Evolutionary conservation across 176 grass and related monocot species (phyloP).

Genomic region (Phoenix roebelenii): DNA sequence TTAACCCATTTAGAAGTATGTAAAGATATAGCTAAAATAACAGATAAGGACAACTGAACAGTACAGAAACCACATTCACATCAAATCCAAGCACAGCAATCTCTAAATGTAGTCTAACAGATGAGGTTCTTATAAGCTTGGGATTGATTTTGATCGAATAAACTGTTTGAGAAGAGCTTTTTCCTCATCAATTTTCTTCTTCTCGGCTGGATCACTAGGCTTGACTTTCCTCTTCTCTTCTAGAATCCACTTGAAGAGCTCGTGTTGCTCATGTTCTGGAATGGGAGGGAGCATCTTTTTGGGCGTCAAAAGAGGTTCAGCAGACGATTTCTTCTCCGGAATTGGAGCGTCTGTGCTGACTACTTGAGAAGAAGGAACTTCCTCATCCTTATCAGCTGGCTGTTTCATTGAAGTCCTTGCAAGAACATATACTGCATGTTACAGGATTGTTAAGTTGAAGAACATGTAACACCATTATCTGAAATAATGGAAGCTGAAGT

Average conservation of each 20-base stretch:
- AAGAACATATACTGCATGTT: slow-evolving; percentile 29
- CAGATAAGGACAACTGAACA: no score
- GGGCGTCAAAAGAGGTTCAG: slow-evolving; percentile 20
- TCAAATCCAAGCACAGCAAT: no score
- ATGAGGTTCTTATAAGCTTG: slow-evolving; percentile 36
- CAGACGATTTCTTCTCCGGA: slow-evolving; percentile 13
- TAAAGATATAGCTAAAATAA: no score
- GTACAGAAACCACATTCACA: no score
- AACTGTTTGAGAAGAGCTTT: slow-evolving; percentile 90
- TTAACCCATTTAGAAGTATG: no score
- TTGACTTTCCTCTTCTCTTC: slow-evolving; percentile 80
- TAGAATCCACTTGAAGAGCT: slow-evolving; percentile 85
- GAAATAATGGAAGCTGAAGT: neutral
- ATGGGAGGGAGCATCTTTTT: slow-evolving; percentile 44
- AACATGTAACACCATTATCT: neutral
- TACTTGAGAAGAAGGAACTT: slow-evolving; percentile 12
- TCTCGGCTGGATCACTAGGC: slow-evolving; percentile 36
- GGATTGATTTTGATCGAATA: slow-evolving; percentile 40
- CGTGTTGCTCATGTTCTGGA: slow-evolving; percentile 51
- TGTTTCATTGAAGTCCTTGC: slow-evolving; percentile 33
- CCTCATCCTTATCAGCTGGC: slow-evolving; percentile 38
- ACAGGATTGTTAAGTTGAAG: slow-evolving; percentile 17
- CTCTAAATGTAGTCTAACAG: neutral
- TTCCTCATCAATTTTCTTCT: slow-evolving; percentile 71
- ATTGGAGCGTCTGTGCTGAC: slow-evolving; percentile 6